Evolutionary conservation across 306 rosid genomes (phyloP).

Genomic region (Vigna nakashimae): DNA sequence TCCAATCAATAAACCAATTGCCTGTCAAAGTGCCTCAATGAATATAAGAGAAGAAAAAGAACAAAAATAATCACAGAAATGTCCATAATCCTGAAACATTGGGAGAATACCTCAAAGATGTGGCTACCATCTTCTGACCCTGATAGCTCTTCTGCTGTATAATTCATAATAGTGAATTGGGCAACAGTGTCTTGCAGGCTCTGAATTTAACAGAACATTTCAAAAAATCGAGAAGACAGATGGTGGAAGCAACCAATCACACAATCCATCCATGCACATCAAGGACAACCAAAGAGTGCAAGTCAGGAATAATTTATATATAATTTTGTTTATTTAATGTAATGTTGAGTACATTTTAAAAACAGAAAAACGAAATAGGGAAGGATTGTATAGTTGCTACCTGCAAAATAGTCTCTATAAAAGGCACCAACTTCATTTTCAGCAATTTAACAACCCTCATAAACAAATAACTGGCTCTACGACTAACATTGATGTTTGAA

Average conservation of each 20-base stretch:
- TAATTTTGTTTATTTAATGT: background rate
- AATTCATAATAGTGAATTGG: slow-evolving; percentile 70
- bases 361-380: slow-evolving; percentile 17
- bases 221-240: slow-evolving; percentile 9
- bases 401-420: slow-evolving; percentile 90
- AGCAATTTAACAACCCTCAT: slow-evolving; percentile 93
- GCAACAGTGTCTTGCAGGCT: slow-evolving; percentile 80
- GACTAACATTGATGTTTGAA: slow-evolving; percentile 77
- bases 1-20: slow-evolving; percentile 93
- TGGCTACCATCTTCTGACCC: slow-evolving; percentile 97
- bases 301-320: slow-evolving; percentile 9
- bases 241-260: slow-evolving; percentile 31
- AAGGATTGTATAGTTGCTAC: slow-evolving; percentile 50
- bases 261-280: slow-evolving; percentile 31
- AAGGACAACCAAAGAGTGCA: slow-evolving; percentile 23
- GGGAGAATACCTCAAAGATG: slow-evolving; percentile 81
- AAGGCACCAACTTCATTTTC: slow-evolving; percentile 88
- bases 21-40: slow-evolving; percentile 59
- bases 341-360: slow-evolving; percentile 20
- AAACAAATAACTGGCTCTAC: slow-evolving; percentile 92
- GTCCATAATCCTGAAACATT: slow-evolving; percentile 16
- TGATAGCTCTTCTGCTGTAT: slow-evolving; percentile 61
- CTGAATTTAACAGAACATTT: slow-evolving; percentile 54
- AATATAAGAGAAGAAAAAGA: slow-evolving; percentile 41
- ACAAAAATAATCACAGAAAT: slow-evolving; percentile 31